A percentile compares a stretch with the other conserved stretches of the same genome.
These are phyloP conservation scores for Solanum pimpinellifolium DNA, from an alignment of 257 asterid species.

Conservation along the genomic window DNA sequence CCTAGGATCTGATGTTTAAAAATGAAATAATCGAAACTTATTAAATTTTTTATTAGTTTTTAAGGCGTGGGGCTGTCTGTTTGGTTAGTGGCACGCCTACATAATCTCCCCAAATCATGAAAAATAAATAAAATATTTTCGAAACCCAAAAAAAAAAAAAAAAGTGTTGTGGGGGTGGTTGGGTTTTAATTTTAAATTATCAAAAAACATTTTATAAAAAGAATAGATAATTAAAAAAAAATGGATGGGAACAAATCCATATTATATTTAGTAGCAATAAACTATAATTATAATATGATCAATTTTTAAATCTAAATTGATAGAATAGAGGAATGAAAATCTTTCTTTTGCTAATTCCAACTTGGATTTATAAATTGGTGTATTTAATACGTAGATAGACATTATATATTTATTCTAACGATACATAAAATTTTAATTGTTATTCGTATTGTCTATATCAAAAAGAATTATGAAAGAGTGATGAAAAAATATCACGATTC, in stretches of 20 bases:
- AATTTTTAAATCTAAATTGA: not conserved
- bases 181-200: conserved; percentile 4
- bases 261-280: not conserved
- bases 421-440: not conserved
- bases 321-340: not conserved
- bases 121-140: not conserved
- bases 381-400: not conserved
- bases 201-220: conserved; percentile 8
- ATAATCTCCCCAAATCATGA: conserved; percentile 37
- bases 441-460: not conserved
- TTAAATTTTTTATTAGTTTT: not conserved
- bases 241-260: not conserved
- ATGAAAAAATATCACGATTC: not conserved
- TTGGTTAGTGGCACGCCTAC: conserved; percentile 37
- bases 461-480: not conserved
- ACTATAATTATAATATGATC: too few relatives aligned
- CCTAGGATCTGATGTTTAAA: conserved; percentile 38
- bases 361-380: not conserved
- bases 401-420: not conserved
- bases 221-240: not conserved
- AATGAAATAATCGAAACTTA: not conserved
- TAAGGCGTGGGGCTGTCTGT: conserved; percentile 45
- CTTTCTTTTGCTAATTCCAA: not conserved
- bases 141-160: not conserved
- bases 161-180: not conserved